Conservation (phyloP, 1,284 basidiomycete genomes). For the Lentinus polychrous region DNA sequence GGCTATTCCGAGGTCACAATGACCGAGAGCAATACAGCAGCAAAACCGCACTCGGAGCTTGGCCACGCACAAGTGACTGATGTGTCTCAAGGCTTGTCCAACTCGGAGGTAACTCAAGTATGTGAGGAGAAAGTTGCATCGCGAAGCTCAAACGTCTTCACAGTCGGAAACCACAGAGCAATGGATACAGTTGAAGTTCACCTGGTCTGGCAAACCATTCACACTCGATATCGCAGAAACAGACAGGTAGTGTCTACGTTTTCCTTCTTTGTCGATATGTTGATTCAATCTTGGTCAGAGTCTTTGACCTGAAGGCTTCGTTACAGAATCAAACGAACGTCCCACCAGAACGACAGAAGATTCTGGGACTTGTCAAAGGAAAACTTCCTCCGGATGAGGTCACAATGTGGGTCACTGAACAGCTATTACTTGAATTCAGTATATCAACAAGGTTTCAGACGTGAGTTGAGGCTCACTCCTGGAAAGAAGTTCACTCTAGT, state of each 20-base stretch:
- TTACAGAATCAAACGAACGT: conserved; percentile 73
- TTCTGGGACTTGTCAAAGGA: conserved; percentile 80
- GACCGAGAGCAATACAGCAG: too few species aligned
- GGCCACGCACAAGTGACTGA: too few species aligned
- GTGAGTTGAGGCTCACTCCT: conserved; percentile 48
- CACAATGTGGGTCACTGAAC: conserved; percentile 42
- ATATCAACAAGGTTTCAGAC: conserved; percentile 20
- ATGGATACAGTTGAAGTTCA: conserved; percentile 59
- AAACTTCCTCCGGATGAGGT: conserved; percentile 74
- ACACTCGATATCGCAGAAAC: conserved; percentile 59
- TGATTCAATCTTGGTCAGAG: conserved; percentile 31
- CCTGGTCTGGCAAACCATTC: conserved; percentile 57
- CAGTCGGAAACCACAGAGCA: conserved; percentile 12
- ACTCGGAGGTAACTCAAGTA: too few species aligned
- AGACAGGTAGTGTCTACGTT: conserved; percentile 46
- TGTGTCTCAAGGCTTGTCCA: too few species aligned
- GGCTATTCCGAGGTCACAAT: too few species aligned
- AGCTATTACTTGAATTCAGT: background rate
- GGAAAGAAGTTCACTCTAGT: conserved; percentile 77
- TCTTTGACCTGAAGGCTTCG: conserved; percentile 60
- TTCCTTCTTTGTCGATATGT: background rate
- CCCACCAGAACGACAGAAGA: conserved; percentile 83
- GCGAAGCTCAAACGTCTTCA: too few species aligned
- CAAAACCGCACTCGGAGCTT: too few species aligned
- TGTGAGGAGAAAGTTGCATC: too few species aligned